Conservation (phyloP, 441 rosid genomes). For the Brassica balearica region DNA sequence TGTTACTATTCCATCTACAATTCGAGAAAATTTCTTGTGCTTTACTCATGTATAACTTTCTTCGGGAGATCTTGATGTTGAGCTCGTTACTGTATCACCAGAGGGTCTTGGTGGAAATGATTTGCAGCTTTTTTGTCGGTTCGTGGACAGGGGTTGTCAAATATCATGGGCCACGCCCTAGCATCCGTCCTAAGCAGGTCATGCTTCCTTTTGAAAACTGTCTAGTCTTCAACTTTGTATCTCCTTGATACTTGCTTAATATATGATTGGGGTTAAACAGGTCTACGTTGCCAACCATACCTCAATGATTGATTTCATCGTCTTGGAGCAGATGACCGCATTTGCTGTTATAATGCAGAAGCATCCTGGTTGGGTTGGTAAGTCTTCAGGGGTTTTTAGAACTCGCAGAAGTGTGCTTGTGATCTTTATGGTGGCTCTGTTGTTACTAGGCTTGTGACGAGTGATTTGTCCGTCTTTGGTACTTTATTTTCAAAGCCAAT, state of each 20-base stretch:
- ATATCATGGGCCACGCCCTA: conserved; percentile 97
- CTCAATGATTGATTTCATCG: conserved; percentile 96
- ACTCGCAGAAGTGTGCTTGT: conserved; percentile 11
- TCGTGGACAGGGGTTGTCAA: conserved; percentile 99
- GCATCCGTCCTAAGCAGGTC: conserved; percentile 97
- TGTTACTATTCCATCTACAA: not conserved
- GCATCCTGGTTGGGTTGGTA: conserved; percentile 99
- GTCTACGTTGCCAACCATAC: conserved; percentile 98
- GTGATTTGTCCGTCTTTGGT: conserved; percentile 18
- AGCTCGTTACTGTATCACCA: conserved; percentile 40
- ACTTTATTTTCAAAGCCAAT: conserved; percentile 18
- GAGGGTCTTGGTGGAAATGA: conserved; percentile 96
- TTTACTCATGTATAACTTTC: not conserved
- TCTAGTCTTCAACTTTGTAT: not conserved
- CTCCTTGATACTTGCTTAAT: not conserved
- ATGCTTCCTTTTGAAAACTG: not conserved
- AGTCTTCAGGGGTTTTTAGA: conserved; percentile 42
- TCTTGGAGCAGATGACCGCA: conserved; percentile 95
- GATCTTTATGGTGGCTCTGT: conserved; percentile 10
- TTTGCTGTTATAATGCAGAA: conserved; percentile 99
- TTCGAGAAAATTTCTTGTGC: conserved; percentile 1
- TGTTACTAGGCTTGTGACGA: conserved; percentile 1
- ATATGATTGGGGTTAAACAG: conserved; percentile 51
- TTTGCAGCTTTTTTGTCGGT: conserved; percentile 98
- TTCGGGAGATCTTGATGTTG: conserved; percentile 18